Percentiles rank a stretch among this genome's conserved stretches.
Evolutionary conservation across 371 early-diverging fungal species (phyloP).

Genomic region (Dichotomocladium elegans): DNA sequence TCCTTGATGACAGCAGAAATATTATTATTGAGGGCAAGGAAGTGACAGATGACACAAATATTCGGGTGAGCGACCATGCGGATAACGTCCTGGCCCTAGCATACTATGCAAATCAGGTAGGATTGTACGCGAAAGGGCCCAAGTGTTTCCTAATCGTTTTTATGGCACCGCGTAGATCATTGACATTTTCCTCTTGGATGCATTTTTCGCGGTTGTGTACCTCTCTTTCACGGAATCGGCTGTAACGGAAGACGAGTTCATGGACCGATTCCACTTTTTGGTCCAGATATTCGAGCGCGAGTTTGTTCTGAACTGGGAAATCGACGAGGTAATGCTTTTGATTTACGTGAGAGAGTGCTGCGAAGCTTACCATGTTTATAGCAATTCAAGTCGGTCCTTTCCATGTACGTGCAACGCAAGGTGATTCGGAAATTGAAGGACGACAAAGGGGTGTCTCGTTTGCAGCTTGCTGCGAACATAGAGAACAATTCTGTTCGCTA

Average conservation of each 20-base stretch:
- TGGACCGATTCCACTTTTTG: conserved; percentile 44
- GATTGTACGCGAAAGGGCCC: no score
- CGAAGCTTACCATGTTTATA: no score
- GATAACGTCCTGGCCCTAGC: conserved; percentile 49
- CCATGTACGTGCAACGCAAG: conserved; percentile 16
- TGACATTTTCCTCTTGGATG: conserved; percentile 37
- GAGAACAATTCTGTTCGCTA: conserved; percentile 31
- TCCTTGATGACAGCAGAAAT: conserved; percentile 41
- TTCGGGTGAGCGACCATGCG: conserved; percentile 48
- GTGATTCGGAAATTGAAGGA: conserved; percentile 18
- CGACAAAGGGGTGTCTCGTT: conserved; percentile 1
- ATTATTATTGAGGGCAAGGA: conserved; percentile 46
- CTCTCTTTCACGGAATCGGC: conserved; percentile 32
- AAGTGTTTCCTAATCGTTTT: background rate
- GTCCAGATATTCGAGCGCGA: conserved; percentile 43
- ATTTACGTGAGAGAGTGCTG: no score
- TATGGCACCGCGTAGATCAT: conserved; percentile 9
- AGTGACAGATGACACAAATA: conserved; percentile 43
- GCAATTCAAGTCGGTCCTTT: conserved; percentile 25
- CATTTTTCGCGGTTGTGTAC: conserved; percentile 46
- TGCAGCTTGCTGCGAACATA: conserved; percentile 25
- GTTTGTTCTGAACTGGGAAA: conserved; percentile 39
- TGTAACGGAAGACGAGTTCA: conserved; percentile 39
- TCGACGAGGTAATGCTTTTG: conserved; percentile 37
- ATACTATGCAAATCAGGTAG: conserved; percentile 47